Evolutionary conservation across 1,139 yeast genomes (phyloP).

Genomic region (Hansenula lynferdii): DNA sequence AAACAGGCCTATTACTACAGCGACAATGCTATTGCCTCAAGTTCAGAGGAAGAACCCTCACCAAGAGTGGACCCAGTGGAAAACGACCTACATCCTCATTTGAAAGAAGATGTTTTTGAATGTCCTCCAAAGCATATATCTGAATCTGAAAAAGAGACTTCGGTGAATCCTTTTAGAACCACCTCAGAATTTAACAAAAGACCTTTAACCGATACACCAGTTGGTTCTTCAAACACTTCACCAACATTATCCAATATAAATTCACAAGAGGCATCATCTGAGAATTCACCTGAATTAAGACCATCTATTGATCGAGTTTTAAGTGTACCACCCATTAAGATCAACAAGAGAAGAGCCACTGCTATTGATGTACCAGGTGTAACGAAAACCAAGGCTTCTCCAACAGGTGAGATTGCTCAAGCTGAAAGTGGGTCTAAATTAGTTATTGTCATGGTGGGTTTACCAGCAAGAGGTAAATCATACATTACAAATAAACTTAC

Average conservation of each 20-base stretch:
- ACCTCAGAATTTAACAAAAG: conserved; percentile 63
- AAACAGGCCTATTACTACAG: conserved; percentile 5
- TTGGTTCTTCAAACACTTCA: conserved; percentile 49
- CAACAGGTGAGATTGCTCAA: conserved; percentile 41
- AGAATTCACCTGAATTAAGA: conserved; percentile 24
- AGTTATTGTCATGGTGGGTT: conserved; percentile 92
- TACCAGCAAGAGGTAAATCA: conserved; percentile 91
- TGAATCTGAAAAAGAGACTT: neutral
- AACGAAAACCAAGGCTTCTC: conserved; percentile 75
- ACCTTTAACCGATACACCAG: conserved; percentile 70
- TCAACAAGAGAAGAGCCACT: conserved; percentile 47
- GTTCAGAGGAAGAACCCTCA: conserved; percentile 17
- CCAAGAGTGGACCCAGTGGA: conserved; percentile 10
- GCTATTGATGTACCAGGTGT: conserved; percentile 92
- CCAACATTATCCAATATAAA: conserved; percentile 34
- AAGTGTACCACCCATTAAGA: conserved; percentile 13
- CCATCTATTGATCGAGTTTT: conserved; percentile 3
- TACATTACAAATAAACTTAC: conserved; percentile 88
- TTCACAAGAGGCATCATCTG: conserved; percentile 24
- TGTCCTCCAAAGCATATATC: neutral
- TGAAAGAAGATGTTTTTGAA: conserved; percentile 6
- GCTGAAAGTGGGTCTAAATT: conserved; percentile 64
- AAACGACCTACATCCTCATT: neutral
- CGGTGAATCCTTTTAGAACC: neutral
- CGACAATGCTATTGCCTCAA: conserved; percentile 18